Conservation (phyloP, 2,329 filamentous ascomycete genomes). For the Lachnellula arida region DNA sequence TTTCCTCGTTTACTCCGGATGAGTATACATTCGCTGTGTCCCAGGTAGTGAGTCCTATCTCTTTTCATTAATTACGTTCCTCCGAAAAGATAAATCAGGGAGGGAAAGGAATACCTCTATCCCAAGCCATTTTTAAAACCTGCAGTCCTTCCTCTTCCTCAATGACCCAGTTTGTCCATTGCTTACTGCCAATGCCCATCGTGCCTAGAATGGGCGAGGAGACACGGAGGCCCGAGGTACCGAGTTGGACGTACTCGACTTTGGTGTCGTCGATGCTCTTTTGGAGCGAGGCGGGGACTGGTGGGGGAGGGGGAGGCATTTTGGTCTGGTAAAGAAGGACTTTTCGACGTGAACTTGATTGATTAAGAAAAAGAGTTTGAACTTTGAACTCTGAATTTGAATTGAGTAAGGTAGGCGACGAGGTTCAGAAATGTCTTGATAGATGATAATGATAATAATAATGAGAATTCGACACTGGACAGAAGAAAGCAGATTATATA, state of each 20-base stretch:
- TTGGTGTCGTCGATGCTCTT: conserved; percentile 36
- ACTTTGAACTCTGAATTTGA: not conserved
- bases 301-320: not conserved
- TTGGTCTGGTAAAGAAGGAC: not conserved
- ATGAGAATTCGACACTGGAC: too few species aligned
- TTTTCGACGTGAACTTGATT: not conserved
- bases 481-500: too few species aligned
- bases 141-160: conserved; percentile 46
- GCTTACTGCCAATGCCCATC: conserved; percentile 54
- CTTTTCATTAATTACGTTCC: not conserved
- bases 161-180: conserved; percentile 49
- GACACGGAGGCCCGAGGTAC: conserved; percentile 55
- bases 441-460: not conserved
- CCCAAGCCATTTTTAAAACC: conserved; percentile 11
- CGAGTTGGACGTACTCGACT: conserved; percentile 47
- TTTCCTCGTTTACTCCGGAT: conserved; percentile 48
- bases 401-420: too few species aligned
- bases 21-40: conserved; percentile 50
- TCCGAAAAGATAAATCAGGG: not conserved
- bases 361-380: not conserved
- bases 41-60: conserved; percentile 53
- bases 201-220: conserved; percentile 59
- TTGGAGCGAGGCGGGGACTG: conserved; percentile 7
- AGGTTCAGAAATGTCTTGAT: not conserved
- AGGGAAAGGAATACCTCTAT: conserved; percentile 4